Evolutionary conservation across 352 stramenopile species (phyloP), one percentile per base, ranked within the genome.

Genomic region (Elongisporangium prolatum): DNA sequence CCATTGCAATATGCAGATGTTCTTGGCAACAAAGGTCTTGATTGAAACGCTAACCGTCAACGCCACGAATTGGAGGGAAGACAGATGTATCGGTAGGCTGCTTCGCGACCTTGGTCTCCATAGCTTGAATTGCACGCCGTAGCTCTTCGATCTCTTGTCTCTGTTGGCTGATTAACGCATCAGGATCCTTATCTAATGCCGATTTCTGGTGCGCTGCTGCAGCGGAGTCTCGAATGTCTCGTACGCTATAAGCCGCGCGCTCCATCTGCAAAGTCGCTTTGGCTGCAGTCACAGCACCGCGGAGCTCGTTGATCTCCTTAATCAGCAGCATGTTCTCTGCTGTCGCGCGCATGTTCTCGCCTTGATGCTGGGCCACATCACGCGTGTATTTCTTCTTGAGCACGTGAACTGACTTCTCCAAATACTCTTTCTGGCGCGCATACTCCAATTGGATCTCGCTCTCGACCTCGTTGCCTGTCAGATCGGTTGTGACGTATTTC

Each of bases 291-390:
- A 98, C 74, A 18, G 86, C 71, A 2, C 72, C 74, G 14, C 93
- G 87, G 34, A 98, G 77, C 55, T 93, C 75, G 61, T 98, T 98
- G 57, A 98, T 96, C 72, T 98, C 93, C 21, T 86, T 84, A 34
- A 96, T 97, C 17, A 98, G 83, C 57, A 89, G 67, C 63, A 97
- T 89, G 48, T 95, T 97, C 64, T 98, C 91, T 2, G 81, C 77
- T 7, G 75, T 89, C 20, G 80, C 79, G 5, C 69, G 67, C 54
- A 89, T 71, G 21, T 86, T 86, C 17, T 86, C 78, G 4, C 71
- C 65, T 59, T 91, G 77, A 37, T 94, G 84, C 34, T 74, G 59
- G 37, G 77, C 68, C 0, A 65, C 72, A 54, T 98, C 90, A 25
- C 88, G 87, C 14, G 71, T 65, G 48, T 97, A 86, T 60, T 94